These are phyloP conservation scores for Picea glauca DNA, from an alignment of 75 land plant genomes.

Conservation along the genomic window DNA sequence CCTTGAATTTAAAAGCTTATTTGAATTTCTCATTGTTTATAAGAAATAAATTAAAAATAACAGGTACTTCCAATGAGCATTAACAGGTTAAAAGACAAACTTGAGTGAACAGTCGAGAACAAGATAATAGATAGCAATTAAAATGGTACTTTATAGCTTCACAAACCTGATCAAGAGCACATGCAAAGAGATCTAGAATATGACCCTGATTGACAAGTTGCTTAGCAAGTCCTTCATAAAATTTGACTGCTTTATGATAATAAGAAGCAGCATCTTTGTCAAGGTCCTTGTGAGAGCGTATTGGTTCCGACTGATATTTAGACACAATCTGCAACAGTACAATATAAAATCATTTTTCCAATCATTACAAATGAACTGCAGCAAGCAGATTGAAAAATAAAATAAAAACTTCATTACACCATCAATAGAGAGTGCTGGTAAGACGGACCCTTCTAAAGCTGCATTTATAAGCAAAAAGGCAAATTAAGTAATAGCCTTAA, in stretches of 20 bases:
- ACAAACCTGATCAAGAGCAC: constrained; percentile 97
- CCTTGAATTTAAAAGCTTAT: not conserved
- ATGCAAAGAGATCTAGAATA: constrained; percentile 96
- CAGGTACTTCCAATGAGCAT: not conserved
- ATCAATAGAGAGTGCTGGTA: too few relatives aligned
- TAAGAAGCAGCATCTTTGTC: constrained; percentile 81
- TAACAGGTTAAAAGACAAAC: not conserved
- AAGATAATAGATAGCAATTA: not conserved
- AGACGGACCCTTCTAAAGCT: too few relatives aligned
- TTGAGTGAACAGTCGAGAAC: not conserved
- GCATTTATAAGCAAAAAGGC: too few relatives aligned
- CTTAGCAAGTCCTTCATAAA: constrained; percentile 88
- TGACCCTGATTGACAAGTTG: constrained; percentile 98
- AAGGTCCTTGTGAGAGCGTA: constrained; percentile 95
- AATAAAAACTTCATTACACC: too few relatives aligned
- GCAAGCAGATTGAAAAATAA: not conserved
- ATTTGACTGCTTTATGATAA: constrained; percentile 86
- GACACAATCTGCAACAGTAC: constrained; percentile 71
- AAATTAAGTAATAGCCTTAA: too few relatives aligned
- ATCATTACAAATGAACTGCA: not conserved
- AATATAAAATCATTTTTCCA: not conserved
- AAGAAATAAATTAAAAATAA: not conserved
- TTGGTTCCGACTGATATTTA: constrained; percentile 88
- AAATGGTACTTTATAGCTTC: constrained; percentile 4
- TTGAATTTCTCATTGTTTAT: not conserved